phyloP scores from a whole-genome alignment of 306 rosid species.

The Malus fusca region DNA sequence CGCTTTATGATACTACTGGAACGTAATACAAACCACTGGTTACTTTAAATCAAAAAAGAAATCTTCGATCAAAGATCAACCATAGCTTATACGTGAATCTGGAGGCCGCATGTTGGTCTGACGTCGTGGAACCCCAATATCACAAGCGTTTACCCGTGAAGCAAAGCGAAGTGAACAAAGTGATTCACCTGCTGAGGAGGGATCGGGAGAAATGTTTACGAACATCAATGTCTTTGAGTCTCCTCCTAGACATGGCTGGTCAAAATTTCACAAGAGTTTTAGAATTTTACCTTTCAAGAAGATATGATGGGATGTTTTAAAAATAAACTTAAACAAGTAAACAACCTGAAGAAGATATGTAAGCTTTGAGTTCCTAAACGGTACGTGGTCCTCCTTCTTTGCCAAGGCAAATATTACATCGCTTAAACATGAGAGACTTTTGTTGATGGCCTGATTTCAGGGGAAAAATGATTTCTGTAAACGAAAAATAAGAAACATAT shows the following conservation, averaged over 20 bases:
- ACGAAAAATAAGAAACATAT: constrained; percentile 3
- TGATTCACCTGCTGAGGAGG: constrained; percentile 67
- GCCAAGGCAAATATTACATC: constrained; percentile 95
- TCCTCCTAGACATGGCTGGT: constrained; percentile 94
- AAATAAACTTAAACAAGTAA: background rate
- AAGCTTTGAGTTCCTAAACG: constrained; percentile 93
- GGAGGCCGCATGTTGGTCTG: constrained; percentile 48
- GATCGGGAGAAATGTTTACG: constrained; percentile 83
- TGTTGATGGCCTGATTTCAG: constrained; percentile 69
- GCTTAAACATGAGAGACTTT: constrained; percentile 78
- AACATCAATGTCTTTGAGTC: constrained; percentile 94
- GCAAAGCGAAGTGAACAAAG: constrained; percentile 95
- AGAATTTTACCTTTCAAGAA: background rate
- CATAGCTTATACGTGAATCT: constrained; percentile 65
- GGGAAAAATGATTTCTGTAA: background rate
- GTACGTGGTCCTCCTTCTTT: constrained; percentile 89
- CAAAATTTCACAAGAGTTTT: constrained; percentile 19
- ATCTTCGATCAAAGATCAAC: constrained; percentile 24
- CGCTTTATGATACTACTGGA: constrained; percentile 17
- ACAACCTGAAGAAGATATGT: constrained; percentile 95
- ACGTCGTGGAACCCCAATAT: constrained; percentile 89
- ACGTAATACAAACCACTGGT: constrained; percentile 16
- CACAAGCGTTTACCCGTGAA: constrained; percentile 90
- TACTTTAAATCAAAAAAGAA: constrained; percentile 22
- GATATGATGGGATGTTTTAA: background rate